Evolutionary conservation across 805 yeast genomes (phyloP), one percentile per base, ranked within the genome.

Genomic region (Teunomyces kruisii): DNA sequence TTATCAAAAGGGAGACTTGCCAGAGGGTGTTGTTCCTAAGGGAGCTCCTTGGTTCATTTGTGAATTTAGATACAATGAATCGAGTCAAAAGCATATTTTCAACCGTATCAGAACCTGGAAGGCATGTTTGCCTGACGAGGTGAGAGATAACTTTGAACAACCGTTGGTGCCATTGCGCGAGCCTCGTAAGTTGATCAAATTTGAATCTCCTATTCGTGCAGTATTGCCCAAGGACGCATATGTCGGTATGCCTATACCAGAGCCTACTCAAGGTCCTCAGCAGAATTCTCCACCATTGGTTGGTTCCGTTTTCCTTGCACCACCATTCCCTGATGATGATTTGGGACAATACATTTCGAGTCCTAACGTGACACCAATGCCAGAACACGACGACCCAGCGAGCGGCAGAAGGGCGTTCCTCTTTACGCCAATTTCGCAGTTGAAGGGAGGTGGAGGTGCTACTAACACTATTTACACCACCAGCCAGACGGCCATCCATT

Each of bases 81-180:
- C 80, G 44, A 96, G 88, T 57, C 38, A 35, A 15, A 35, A 35
- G 26, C 88, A 88, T 64, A 84, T 84, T 24, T 94, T 94, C 75
- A 94, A 92, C 67, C 86, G 92, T 61, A 94, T 94, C 57, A 80
- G 98, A 60, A 92, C 99, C 2, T 94, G 99, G 99, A 92, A 89
- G 66, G 97, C 97, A 6, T 94, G 98, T 72, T 76, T 94, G 53
- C 99, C 99, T 0, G 98, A 94, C 65, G 98, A 92, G 65, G 86
- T 92, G 39, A 81, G 98, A 57, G 90, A 86, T 52, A 72, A 75
- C 44, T 92, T 88, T 57, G 97, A 91, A 58, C 74, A 70, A 46
- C 86, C 87, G 28, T 81, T 86, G 16, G 80, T 80, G 31, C 90
- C 92, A 6, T 75, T 92, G 41, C 66, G 59, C 44, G 82, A 80